Base-by-base conservation (phyloP, 768 basidiomycete species). In the Pluteus cervinus region DNA sequence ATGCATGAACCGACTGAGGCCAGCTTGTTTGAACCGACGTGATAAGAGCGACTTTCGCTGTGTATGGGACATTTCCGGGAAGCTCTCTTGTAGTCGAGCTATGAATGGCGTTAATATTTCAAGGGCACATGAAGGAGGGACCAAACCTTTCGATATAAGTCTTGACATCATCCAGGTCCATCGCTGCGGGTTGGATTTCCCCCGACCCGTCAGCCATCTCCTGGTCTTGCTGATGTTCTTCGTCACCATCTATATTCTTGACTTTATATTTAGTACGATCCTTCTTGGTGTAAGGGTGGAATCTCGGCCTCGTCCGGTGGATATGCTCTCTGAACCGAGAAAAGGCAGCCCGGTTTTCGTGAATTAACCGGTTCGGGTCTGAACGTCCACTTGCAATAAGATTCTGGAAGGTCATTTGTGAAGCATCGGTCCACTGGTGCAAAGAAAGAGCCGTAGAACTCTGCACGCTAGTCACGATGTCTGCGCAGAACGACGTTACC, bases 81-180 rank as follows among this genome's bases (percentile, higher is more conserved):
- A 65, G 48, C 36, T 69, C 68, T 23, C 63, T 51, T 2, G 61
- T 61, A 20, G 61, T 57, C 7, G 56, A 60, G 14, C 66, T 68
- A 38, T 4, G 23, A n/a, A 18, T 4, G 25, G 31, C 5, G 5
- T 24, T 21, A 37, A 4, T 21, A 15, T 24, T 34, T 11, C 29
- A 16, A 35, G 1, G 39, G 18, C 25, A 24, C 7, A 12, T n/a
- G 7, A 23, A 33, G 36, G n/a, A 31, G 6, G 36, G 29, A 30
- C 42, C 54, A 18, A 42, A 63, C 64, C 46, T 43, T 1, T 49
- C 31, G 18, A 67, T 63, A 39, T 63, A 58, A 7, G 29, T 39
- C 15, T 55, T 50, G 42, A 68, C 50, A 30, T 65, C 56, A 11
- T 56, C 42, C 16, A 66, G 43, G 38, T 52, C 57, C 21, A 61